phyloP scores from a whole-genome alignment of 176 grass and related monocot genomes.

The Saccharum spontaneum region DNA sequence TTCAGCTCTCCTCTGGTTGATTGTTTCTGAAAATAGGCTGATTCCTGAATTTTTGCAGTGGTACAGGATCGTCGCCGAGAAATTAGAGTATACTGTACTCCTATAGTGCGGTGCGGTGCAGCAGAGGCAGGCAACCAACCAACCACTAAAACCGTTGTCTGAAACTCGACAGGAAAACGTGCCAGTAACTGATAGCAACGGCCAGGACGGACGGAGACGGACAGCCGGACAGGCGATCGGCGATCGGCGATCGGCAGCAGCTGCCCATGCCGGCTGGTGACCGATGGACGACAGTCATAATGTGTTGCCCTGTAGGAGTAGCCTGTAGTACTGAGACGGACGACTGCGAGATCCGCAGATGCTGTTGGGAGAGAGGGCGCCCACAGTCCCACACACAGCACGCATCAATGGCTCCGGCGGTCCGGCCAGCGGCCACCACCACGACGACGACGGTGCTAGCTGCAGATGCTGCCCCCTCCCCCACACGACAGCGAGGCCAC shows the following conservation, averaged over 20 bases:
- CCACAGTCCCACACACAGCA: neutral
- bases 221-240: neutral
- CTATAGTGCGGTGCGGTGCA: too few relatives aligned
- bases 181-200: neutral
- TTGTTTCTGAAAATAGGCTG: too few relatives aligned
- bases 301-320: neutral
- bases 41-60: too few relatives aligned
- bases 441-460: neutral
- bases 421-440: neutral
- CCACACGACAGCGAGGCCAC: neutral
- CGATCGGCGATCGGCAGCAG: neutral
- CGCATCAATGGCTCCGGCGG: slow-evolving; percentile 6
- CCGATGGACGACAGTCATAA: neutral
- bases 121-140: neutral
- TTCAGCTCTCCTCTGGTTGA: too few relatives aligned
- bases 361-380: neutral
- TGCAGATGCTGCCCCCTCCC: neutral
- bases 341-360: slow-evolving; percentile 1
- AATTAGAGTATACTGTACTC: neutral
- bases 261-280: neutral
- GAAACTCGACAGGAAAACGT: neutral
- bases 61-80: neutral
- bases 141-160: neutral
- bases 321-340: neutral
- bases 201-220: neutral